Conservation (phyloP, 768 basidiomycete genomes). For the Tulasnella sp. region DNA sequence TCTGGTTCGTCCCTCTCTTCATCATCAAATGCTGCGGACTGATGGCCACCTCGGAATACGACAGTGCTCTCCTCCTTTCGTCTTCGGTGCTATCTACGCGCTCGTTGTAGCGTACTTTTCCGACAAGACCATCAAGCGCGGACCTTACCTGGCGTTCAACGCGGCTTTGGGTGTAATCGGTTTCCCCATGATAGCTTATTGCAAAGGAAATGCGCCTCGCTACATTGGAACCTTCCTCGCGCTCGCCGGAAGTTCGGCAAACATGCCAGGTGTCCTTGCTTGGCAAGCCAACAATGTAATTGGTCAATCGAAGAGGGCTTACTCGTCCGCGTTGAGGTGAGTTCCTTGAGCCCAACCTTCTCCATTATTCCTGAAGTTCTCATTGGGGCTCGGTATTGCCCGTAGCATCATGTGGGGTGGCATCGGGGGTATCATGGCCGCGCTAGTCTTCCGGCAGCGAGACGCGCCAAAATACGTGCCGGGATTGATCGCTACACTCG, state of each 20-base stretch:
- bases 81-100: slow-evolving; percentile 13
- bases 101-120: slow-evolving; percentile 25
- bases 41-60: not conserved
- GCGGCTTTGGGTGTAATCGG: not conserved
- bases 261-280: slow-evolving; percentile 25
- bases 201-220: slow-evolving; percentile 10
- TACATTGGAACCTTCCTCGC: slow-evolving; percentile 26
- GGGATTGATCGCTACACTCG: slow-evolving; percentile 8
- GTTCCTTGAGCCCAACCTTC: not conserved
- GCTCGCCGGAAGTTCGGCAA: slow-evolving; percentile 22
- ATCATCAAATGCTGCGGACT: not conserved
- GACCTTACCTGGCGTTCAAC: slow-evolving; percentile 23
- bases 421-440: slow-evolving; percentile 28
- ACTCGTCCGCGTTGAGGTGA: slow-evolving; percentile 21
- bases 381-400: not conserved
- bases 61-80: slow-evolving; percentile 18
- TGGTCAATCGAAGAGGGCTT: slow-evolving; percentile 29
- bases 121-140: slow-evolving; percentile 19
- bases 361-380: not conserved
- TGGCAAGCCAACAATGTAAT: slow-evolving; percentile 27
- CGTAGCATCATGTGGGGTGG: slow-evolving; percentile 20
- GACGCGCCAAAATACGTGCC: slow-evolving; percentile 27
- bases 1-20: not conserved
- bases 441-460: slow-evolving; percentile 27
- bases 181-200: not conserved